Conservation (phyloP, 495 filamentous ascomycete species). For the Lasiosphaeriaceae sp. region DNA sequence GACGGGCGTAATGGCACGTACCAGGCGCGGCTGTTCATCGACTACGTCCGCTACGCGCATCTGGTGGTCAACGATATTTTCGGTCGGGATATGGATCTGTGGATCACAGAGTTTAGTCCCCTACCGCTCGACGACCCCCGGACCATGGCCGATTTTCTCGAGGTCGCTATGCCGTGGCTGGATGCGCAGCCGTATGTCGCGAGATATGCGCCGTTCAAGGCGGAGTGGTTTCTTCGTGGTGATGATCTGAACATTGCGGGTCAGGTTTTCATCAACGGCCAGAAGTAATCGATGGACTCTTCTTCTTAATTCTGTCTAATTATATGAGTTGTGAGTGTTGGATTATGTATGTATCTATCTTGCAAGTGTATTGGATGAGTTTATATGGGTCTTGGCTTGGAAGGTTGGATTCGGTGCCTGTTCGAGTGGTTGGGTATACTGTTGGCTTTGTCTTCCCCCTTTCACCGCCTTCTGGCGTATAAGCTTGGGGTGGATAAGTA, state of each 20-base stretch:
- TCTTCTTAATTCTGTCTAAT: neutral
- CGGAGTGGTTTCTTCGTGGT: constrained; percentile 2
- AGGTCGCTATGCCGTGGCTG: constrained; percentile 8
- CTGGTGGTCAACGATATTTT: constrained; percentile 8
- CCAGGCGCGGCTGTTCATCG: constrained; percentile 6
- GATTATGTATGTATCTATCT: too few relatives aligned
- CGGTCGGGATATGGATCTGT: constrained; percentile 8
- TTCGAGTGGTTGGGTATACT: too few relatives aligned
- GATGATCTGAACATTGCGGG: constrained; percentile 5
- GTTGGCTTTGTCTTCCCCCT: too few relatives aligned
- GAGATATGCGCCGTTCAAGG: constrained; percentile 10
- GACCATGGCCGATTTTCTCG: constrained; percentile 9
- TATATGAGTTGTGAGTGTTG: too few relatives aligned
- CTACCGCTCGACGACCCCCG: neutral
- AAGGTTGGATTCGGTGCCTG: too few relatives aligned
- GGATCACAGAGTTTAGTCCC: constrained; percentile 13
- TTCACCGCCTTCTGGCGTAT: too few relatives aligned
- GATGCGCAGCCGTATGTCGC: constrained; percentile 3
- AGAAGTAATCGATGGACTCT: neutral
- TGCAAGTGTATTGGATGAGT: too few relatives aligned
- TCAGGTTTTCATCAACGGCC: constrained; percentile 1
- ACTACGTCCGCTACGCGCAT: constrained; percentile 5
- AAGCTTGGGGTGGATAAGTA: too few relatives aligned
- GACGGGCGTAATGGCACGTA: neutral
- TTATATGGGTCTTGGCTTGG: too few relatives aligned